Evolutionary conservation across 2,329 filamentous ascomycete genomes (phyloP), one percentile per base, ranked within the genome.

Genomic region (Aspergillus felis): DNA sequence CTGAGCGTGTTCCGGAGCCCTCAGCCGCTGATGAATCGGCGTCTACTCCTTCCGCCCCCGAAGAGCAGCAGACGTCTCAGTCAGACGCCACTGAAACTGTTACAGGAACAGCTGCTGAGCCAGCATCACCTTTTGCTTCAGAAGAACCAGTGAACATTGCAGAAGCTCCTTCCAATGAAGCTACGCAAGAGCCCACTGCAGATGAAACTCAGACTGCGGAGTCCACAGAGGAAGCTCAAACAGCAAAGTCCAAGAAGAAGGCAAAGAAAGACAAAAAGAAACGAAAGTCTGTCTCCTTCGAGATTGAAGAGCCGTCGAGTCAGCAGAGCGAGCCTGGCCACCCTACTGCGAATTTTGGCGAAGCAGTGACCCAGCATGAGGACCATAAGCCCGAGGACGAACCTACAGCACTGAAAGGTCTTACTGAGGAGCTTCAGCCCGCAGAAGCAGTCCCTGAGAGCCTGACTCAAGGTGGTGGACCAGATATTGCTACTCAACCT

Each of bases 221-320:
- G 20, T 24, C 55, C 22, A 25, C 51, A 27, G 62, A 61, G 46
- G 62, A 63, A 10, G 5, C 41, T 6, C 63, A 60, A 48, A 57
- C 61, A 2, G n/a, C 61, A 14, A 62, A 56, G 20, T 61, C 64
- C 5, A 72, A 69, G 61, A 74, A 71, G 57, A 79, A 76, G 61
- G 68, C 69, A 9, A 79, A 79, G 68, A 80, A 78, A 59, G 69
- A 68, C 32, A 71, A 67, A 61, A 71, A 71, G 42, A 69, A 67
- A 47, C 60, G 65, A 54, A 62, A 69, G 51, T 64, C 62, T 24
- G 61, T 65, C n/a, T 56, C 60, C 7, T 60, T 64, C 12, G 69
- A 69, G 55, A 70, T 68, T 49, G 66, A 62, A 14, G 63, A 65
- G 32, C 41, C 65, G 3, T 24, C 38, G 14, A 22, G 14, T 17